phyloP scores from a whole-genome alignment of 139 green algal genomes.

The Closterium sp. region DNA sequence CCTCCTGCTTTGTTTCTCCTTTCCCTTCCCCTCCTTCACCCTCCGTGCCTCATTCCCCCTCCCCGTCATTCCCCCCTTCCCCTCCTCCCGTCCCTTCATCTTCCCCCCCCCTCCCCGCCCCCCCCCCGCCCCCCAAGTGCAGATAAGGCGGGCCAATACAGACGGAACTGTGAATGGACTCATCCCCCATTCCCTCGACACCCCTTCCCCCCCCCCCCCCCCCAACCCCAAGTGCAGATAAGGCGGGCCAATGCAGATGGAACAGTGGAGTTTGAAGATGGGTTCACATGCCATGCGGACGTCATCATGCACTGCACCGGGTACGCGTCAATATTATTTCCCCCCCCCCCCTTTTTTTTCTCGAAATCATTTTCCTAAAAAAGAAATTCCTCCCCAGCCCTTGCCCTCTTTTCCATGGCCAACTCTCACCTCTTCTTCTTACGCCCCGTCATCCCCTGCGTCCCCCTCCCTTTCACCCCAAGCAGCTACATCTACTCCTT shows the following conservation, averaged over 20 bases:
- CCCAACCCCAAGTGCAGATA: not conserved
- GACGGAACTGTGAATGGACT: constrained; percentile 25
- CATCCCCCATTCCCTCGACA: too few relatives aligned
- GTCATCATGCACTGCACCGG: constrained; percentile 51
- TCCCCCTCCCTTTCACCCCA: not conserved
- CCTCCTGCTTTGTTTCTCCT: not conserved
- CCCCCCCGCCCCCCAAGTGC: not conserved
- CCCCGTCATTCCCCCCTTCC: not conserved
- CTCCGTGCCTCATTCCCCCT: not conserved
- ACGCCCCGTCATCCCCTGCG: not conserved
- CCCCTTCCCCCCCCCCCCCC: too few relatives aligned
- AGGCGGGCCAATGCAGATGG: constrained; percentile 17
- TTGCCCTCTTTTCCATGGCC: too few relatives aligned
- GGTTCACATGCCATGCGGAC: constrained; percentile 10
- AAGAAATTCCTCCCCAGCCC: not conserved
- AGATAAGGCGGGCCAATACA: constrained; percentile 8
- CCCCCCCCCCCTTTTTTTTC: too few relatives aligned
- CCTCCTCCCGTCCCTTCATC: not conserved
- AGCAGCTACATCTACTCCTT: constrained; percentile 27
- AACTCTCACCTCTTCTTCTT: not conserved
- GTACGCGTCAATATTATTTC: too few relatives aligned
- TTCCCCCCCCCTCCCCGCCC: too few relatives aligned
- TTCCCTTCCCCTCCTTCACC: not conserved
- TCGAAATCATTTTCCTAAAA: too few relatives aligned
- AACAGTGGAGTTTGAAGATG: constrained; percentile 27